phyloP scores from a whole-genome alignment of 305 asterid species.

The Ajuga reptans region DNA sequence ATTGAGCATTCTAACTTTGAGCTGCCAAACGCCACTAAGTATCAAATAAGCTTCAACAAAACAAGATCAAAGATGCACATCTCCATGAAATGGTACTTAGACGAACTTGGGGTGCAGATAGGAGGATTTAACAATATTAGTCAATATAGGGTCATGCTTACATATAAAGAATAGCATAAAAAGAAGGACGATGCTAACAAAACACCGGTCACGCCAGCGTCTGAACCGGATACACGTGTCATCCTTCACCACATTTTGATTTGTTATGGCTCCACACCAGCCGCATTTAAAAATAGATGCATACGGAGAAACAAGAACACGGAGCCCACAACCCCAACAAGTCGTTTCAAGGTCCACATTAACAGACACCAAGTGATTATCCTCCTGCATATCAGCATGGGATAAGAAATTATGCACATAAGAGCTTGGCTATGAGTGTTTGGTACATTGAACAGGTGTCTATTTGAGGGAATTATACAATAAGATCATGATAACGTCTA shows the following conservation, averaged over 20 bases:
- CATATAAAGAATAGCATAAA: constrained; percentile 73
- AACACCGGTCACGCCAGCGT: constrained; percentile 63
- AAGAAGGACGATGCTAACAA: constrained; percentile 45
- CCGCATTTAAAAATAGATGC: constrained; percentile 74
- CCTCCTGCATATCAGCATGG: constrained; percentile 43
- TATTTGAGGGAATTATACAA: background rate
- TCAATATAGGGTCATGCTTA: constrained; percentile 33
- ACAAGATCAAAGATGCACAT: background rate
- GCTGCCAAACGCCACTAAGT: background rate
- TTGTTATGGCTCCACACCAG: constrained; percentile 94
- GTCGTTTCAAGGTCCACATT: constrained; percentile 56
- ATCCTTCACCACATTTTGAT: constrained; percentile 43
- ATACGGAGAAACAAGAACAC: constrained; percentile 58
- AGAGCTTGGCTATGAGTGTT: background rate
- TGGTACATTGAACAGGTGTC: background rate
- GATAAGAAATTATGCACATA: constrained; percentile 18
- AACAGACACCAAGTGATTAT: constrained; percentile 33
- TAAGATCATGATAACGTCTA: background rate
- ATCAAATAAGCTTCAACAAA: background rate
- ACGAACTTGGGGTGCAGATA: background rate
- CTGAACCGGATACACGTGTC: constrained; percentile 42
- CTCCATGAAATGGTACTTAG: background rate
- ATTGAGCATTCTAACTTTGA: background rate
- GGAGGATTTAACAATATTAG: background rate
- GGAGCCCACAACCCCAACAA: constrained; percentile 96